A percentile compares a stretch with the other conserved stretches of the same genome.
These are phyloP conservation scores for Fusarium sp. DNA, from an alignment of 2,329 filamentous ascomycete species.

Conservation along the genomic window DNA sequence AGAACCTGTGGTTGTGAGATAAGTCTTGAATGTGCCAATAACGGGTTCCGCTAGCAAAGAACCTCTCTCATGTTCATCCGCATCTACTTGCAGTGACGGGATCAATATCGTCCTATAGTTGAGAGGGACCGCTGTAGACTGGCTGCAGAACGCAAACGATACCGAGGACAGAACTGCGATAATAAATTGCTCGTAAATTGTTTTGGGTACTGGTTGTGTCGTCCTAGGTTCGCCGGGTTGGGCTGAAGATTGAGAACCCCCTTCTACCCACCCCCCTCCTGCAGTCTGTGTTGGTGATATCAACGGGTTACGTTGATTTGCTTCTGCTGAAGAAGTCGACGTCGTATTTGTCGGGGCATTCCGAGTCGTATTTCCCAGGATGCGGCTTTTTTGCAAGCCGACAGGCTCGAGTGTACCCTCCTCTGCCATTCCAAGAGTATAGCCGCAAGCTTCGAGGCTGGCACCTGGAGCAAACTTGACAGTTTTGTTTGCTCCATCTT, in stretches of 20 bases:
- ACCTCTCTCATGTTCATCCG: slow-evolving; percentile 28
- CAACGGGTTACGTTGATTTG: slow-evolving; percentile 42
- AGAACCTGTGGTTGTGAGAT: slow-evolving; percentile 64
- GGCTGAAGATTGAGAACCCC: slow-evolving; percentile 42
- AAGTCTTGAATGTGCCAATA: slow-evolving; percentile 62
- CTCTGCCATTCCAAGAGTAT: slow-evolving; percentile 56
- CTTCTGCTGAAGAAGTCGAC: slow-evolving; percentile 53
- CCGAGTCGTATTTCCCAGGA: slow-evolving; percentile 50
- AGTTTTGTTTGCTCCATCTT: slow-evolving; percentile 49
- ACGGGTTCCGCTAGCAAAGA: slow-evolving; percentile 42
- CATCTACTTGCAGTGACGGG: slow-evolving; percentile 39
- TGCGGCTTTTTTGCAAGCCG: slow-evolving; percentile 57
- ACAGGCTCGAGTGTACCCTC: slow-evolving; percentile 62
- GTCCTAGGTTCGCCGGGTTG: slow-evolving; percentile 43
- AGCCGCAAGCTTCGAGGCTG: slow-evolving; percentile 55
- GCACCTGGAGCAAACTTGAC: slow-evolving; percentile 46
- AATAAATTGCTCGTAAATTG: slow-evolving; percentile 64
- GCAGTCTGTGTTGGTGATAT: slow-evolving; percentile 31
- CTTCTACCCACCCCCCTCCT: slow-evolving; percentile 36
- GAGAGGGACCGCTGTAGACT: slow-evolving; percentile 60
- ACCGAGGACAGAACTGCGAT: slow-evolving; percentile 61
- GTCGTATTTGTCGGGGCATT: slow-evolving; percentile 59
- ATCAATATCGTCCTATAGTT: slow-evolving; percentile 64
- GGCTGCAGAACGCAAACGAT: slow-evolving; percentile 59
- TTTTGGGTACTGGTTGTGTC: slow-evolving; percentile 47